Evolutionary conservation across 345 rosid species (phyloP).

Genomic region (Rhodomyrtus tomentosa): DNA sequence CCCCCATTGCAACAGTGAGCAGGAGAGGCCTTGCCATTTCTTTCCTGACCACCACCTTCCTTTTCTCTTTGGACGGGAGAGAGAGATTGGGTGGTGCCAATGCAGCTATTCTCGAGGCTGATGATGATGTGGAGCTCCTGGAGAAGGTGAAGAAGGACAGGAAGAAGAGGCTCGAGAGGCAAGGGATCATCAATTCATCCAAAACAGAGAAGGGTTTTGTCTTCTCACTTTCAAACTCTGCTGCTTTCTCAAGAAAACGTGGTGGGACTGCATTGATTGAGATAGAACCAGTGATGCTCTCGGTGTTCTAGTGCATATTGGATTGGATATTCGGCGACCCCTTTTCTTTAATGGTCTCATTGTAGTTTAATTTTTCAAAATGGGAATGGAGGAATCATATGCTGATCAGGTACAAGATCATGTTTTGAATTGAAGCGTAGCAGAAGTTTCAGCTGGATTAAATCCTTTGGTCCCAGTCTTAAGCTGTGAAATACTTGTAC

Average conservation of each 20-base stretch:
- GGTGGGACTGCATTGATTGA: not conserved
- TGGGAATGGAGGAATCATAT: not conserved
- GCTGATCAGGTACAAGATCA: not conserved
- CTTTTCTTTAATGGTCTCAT: not conserved
- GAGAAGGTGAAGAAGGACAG: conserved; percentile 83
- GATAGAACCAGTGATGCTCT: not conserved
- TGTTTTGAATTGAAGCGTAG: not conserved
- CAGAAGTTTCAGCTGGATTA: not conserved
- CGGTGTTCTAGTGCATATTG: not conserved
- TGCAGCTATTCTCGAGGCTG: conserved; percentile 89
- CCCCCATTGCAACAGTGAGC: conserved; percentile 10
- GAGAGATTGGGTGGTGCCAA: conserved; percentile 17
- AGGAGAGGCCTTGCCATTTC: conserved; percentile 47
- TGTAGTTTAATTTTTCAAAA: not conserved
- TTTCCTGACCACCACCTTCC: conserved; percentile 29
- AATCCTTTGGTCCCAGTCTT: not conserved
- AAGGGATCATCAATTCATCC: conserved; percentile 60
- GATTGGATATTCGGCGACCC: not conserved
- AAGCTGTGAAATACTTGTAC: not conserved
- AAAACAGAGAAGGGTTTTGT: conserved; percentile 57
- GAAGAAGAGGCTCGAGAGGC: conserved; percentile 82
- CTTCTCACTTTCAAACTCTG: not conserved
- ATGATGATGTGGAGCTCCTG: conserved; percentile 79
- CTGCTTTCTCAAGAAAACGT: not conserved
- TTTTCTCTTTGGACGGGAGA: conserved; percentile 24